Evolutionary conservation across 2,329 filamentous ascomycete genomes (phyloP), one percentile per base, ranked within the genome.

Genomic region (Apiospora saccharicola): DNA sequence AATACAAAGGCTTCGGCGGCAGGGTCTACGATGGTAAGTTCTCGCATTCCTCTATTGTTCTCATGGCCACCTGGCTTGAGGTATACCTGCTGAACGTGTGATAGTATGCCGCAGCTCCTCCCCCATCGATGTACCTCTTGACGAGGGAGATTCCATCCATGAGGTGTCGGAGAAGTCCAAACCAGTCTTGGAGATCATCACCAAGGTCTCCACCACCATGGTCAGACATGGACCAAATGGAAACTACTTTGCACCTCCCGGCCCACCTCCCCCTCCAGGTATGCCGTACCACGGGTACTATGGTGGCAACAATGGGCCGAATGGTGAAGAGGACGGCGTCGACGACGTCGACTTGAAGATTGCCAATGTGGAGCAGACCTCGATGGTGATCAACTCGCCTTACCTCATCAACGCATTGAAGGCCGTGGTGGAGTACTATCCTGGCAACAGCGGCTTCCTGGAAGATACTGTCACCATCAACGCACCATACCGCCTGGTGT

Each of bases 371-470:
- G 79, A 81, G 24, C 78, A 74, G 1, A 84, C 82, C 0, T 75
- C 78, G 70, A 86, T 87, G 84, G 69, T 82, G 3, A 84, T 87
- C 64, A 80, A 85, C 74, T 87, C 86, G 1, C 72, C 77, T 43
- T 78, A 86, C 71, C 81, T 89, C 43, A 82, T 85, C 74, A 83
- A 86, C 67, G 86, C 86, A 0, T 80, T 89, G 5, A 81, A 79
- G 41, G 85, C 86, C 16, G 82, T 88, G 6, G 82, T 89, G 8
- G 80, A 79, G 34, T 88, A 87, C 74, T 88, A 87, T 74, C 86
- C 86, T 4, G 80, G 81, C 51, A 80, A 82, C 72, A 80, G 79
- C 57, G 57, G 57, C 34, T 81, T 86, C 68, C 76, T 80, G 0
- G 82, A 77, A 53, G 80, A 82, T 8, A 77, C 71, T n/a, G 78